Percentiles rank a stretch among this genome's conserved stretches.
These are phyloP conservation scores for Nematocida sp. DNA, from an alignment of 371 early-diverging fungal species.

Conservation along the genomic window DNA sequence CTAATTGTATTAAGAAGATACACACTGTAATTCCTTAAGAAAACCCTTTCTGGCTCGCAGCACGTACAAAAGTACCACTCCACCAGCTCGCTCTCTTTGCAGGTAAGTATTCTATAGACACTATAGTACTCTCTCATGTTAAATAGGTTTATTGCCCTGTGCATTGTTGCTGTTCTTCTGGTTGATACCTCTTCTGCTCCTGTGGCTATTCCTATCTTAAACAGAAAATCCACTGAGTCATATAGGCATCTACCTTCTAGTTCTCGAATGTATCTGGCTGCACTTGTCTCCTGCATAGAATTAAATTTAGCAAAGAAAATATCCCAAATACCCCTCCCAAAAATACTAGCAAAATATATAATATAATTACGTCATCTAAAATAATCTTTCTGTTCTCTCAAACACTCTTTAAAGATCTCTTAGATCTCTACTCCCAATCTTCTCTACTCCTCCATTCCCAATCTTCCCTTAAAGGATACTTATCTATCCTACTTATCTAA, in stretches of 20 bases:
- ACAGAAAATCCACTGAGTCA: constrained; percentile 56
- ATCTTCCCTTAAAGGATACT: no score
- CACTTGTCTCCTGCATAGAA: constrained; percentile 5
- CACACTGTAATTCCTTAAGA: constrained; percentile 55
- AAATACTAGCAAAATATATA: no score
- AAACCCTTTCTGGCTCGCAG: constrained; percentile 34
- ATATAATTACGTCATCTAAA: no score
- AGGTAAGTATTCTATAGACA: constrained; percentile 26
- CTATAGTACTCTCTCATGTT: constrained; percentile 54
- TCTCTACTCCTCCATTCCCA: no score
- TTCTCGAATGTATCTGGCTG: constrained; percentile 1
- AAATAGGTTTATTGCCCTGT: constrained; percentile 42
- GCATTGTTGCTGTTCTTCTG: neutral
- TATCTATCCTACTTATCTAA: no score
- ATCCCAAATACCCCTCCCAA: no score
- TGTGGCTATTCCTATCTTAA: constrained; percentile 44
- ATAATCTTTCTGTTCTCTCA: no score
- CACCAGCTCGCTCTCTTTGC: neutral
- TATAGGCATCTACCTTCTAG: constrained; percentile 48
- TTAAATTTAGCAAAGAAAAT: no score
- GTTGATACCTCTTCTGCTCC: neutral
- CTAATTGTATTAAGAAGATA: constrained; percentile 37
- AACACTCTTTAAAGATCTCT: no score
- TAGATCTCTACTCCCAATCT: no score
- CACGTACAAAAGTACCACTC: constrained; percentile 52